Conservation (phyloP, 257 asterid species). For the Galeopsis tetrahit region DNA sequence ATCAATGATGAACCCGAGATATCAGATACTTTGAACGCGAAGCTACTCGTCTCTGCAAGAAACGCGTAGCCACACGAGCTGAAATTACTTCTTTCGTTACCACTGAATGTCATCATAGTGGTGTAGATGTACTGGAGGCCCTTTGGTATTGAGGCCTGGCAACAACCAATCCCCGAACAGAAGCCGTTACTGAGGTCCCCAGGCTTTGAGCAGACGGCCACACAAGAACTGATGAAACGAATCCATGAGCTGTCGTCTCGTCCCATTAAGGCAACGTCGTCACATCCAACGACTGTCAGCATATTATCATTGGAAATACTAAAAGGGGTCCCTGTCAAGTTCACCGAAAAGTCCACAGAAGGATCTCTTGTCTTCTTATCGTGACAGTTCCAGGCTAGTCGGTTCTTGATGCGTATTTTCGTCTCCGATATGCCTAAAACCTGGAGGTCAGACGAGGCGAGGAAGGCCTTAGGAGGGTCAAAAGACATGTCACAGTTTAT, state of each 20-base stretch:
- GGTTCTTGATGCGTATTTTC: slow-evolving; percentile 34
- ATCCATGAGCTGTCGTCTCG: background rate
- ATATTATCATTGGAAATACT: slow-evolving; percentile 41
- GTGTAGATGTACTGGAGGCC: slow-evolving; percentile 32
- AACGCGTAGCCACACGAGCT: slow-evolving; percentile 42
- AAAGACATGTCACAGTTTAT: slow-evolving; percentile 36
- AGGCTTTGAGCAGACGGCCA: slow-evolving; percentile 35
- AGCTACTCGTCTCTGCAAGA: slow-evolving; percentile 39
- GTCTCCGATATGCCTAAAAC: slow-evolving; percentile 37
- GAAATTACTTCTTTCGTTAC: background rate
- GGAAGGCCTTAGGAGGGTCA: slow-evolving; percentile 42
- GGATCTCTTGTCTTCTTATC: background rate
- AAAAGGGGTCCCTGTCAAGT: slow-evolving; percentile 35
- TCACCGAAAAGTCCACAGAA: background rate
- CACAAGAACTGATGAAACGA: slow-evolving; percentile 38
- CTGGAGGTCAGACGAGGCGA: slow-evolving; percentile 24
- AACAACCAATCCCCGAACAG: slow-evolving; percentile 50
- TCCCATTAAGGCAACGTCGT: slow-evolving; percentile 18
- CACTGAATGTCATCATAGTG: background rate
- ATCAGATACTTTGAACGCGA: slow-evolving; percentile 30
- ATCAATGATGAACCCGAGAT: slow-evolving; percentile 20
- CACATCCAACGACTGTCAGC: slow-evolving; percentile 43
- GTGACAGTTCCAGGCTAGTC: slow-evolving; percentile 26
- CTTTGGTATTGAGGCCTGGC: slow-evolving; percentile 48
- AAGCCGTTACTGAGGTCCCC: slow-evolving; percentile 37